Conservation (phyloP, 73 alveolate genomes). For the Stentor coeruleus region DNA sequence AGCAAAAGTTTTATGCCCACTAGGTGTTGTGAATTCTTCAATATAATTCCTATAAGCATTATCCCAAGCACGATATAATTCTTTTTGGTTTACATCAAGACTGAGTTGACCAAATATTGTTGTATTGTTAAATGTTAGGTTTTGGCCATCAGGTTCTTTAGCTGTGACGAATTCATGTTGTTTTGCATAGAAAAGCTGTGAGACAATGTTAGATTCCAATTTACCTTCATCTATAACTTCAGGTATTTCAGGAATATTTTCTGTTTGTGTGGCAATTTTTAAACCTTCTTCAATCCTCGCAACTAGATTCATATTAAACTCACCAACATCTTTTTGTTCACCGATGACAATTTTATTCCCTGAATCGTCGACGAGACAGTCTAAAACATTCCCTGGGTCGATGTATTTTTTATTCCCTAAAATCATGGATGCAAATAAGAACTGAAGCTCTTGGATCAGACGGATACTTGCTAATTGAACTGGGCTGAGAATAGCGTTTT, state of each 20-base stretch:
- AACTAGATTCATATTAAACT: conserved; percentile 67
- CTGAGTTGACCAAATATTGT: not conserved
- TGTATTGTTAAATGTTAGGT: not conserved
- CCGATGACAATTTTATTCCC: conserved; percentile 68
- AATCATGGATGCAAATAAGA: conserved; percentile 53
- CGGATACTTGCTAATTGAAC: conserved; percentile 35
- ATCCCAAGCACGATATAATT: conserved; percentile 77
- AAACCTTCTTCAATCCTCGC: conserved; percentile 80
- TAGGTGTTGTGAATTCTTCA: conserved; percentile 46
- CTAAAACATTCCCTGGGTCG: conserved; percentile 70
- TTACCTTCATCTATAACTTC: conserved; percentile 14
- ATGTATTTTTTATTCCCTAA: conserved; percentile 62
- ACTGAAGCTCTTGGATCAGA: conserved; percentile 43
- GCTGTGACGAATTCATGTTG: conserved; percentile 61
- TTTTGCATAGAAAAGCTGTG: conserved; percentile 22
- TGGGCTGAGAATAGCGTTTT: not conserved
- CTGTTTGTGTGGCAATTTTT: conserved; percentile 11
- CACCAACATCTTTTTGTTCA: conserved; percentile 88
- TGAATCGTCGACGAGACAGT: conserved; percentile 61
- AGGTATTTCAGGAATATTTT: not conserved
- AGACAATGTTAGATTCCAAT: not conserved
- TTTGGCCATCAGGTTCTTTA: conserved; percentile 14
- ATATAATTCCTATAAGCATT: conserved; percentile 32
- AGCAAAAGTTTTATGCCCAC: conserved; percentile 41
- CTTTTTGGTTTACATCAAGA: conserved; percentile 24